Conservation (phyloP, 257 asterid species). For the Rhazya stricta region DNA sequence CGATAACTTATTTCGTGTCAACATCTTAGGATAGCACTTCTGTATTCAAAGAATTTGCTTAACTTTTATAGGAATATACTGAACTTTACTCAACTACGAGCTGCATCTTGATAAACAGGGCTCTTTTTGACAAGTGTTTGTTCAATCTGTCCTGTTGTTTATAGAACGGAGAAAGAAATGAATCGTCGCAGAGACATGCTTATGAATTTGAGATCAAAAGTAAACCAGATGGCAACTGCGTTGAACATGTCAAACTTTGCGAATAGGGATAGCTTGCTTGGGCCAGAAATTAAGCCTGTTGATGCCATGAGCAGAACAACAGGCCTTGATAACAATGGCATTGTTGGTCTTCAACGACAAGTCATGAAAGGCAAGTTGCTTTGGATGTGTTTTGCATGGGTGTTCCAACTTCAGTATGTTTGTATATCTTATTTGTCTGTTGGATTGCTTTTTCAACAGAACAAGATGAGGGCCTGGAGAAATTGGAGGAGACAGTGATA, state of each 20-base stretch:
- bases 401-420: constrained; percentile 1
- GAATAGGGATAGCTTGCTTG: constrained; percentile 85
- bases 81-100: neutral
- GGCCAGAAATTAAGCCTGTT: constrained; percentile 80
- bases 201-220: constrained; percentile 64
- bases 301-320: constrained; percentile 77
- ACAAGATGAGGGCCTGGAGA: constrained; percentile 92
- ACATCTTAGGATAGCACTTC: neutral
- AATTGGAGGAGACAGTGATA: constrained; percentile 75
- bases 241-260: constrained; percentile 90
- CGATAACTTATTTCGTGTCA: neutral
- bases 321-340: constrained; percentile 78
- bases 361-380: constrained; percentile 73
- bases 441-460: constrained; percentile 43
- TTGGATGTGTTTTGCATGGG: neutral
- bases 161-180: constrained; percentile 85
- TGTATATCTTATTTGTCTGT: constrained; percentile 6
- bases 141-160: constrained; percentile 18
- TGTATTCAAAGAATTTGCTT: neutral
- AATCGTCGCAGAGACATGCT: constrained; percentile 86
- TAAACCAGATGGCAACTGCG: constrained; percentile 72
- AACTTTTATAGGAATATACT: no score
- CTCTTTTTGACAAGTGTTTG: neutral
- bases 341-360: constrained; percentile 90
- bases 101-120: neutral